Conservation (phyloP, 805 yeast species). For the Candida sphagnicola region DNA sequence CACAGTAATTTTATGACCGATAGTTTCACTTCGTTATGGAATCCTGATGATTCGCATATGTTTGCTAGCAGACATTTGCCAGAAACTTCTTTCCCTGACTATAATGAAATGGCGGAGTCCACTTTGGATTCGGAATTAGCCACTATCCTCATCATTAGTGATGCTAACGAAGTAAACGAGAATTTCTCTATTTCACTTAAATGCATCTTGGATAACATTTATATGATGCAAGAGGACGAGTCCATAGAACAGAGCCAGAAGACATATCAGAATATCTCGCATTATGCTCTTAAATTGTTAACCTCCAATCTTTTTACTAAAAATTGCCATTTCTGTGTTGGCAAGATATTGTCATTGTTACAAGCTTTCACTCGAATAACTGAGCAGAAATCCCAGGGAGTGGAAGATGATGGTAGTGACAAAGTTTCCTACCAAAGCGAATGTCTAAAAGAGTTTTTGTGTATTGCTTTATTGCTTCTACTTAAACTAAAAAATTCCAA, state of each 20-base stretch:
- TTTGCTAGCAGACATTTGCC: not conserved
- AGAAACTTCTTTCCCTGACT: slow-evolving; percentile 3
- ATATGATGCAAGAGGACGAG: slow-evolving; percentile 9
- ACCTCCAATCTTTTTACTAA: slow-evolving; percentile 36
- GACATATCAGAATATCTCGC: slow-evolving; percentile 29
- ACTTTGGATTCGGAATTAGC: slow-evolving; percentile 8
- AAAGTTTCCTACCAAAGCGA: slow-evolving; percentile 15
- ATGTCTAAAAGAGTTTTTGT: slow-evolving; percentile 29
- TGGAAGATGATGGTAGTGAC: slow-evolving; percentile 5
- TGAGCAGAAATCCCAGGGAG: not conserved
- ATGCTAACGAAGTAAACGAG: slow-evolving; percentile 35
- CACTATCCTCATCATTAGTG: slow-evolving; percentile 28
- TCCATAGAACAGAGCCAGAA: slow-evolving; percentile 7
- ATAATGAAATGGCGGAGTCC: not conserved
- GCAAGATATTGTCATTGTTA: slow-evolving; percentile 33
- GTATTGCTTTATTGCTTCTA: slow-evolving; percentile 29
- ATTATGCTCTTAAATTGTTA: slow-evolving; percentile 30
- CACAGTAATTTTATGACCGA: not conserved
- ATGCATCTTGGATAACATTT: slow-evolving; percentile 28
- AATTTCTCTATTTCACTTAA: slow-evolving; percentile 33
- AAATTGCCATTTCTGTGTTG: slow-evolving; percentile 32
- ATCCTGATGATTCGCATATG: not conserved
- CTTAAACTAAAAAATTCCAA: slow-evolving; percentile 26
- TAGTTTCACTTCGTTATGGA: not conserved
- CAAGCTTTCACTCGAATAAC: slow-evolving; percentile 19